phyloP scores from a whole-genome alignment of 1,139 yeast genomes.

The Pichia kudriavzevii region DNA sequence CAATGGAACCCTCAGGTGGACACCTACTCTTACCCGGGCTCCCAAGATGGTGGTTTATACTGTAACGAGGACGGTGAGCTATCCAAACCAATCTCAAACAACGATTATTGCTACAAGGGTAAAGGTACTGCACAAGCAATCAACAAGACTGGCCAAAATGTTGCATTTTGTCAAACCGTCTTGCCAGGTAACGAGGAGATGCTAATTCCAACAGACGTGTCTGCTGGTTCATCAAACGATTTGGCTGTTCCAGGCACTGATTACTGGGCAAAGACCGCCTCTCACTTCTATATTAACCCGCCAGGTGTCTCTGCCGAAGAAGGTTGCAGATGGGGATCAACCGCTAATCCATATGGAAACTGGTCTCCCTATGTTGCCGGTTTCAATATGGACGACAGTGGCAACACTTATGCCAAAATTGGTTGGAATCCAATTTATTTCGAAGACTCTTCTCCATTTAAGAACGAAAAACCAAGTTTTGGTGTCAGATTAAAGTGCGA shows the following conservation, averaged over 20 bases:
- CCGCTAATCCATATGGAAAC: slow-evolving; percentile 63
- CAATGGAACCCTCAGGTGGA: slow-evolving; percentile 67
- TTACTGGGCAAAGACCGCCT: slow-evolving; percentile 56
- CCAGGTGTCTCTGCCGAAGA: slow-evolving; percentile 75
- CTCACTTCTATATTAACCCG: slow-evolving; percentile 80
- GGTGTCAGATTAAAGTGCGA: slow-evolving; percentile 74
- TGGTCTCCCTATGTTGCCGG: slow-evolving; percentile 95
- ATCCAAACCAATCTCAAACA: slow-evolving; percentile 52
- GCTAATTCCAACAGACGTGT: slow-evolving; percentile 75
- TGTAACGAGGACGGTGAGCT: slow-evolving; percentile 66
- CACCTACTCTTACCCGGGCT: slow-evolving; percentile 55
- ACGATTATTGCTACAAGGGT: slow-evolving; percentile 68
- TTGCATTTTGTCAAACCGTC: slow-evolving; percentile 88
- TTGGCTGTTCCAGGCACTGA: slow-evolving; percentile 81
- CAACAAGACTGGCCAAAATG: slow-evolving; percentile 46
- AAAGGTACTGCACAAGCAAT: slow-evolving; percentile 59
- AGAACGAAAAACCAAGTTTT: slow-evolving; percentile 48
- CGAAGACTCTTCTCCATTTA: slow-evolving; percentile 49
- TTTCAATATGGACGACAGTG: slow-evolving; percentile 62
- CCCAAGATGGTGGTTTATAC: slow-evolving; percentile 74
- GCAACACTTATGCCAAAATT: slow-evolving; percentile 70
- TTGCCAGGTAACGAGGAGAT: slow-evolving; percentile 91
- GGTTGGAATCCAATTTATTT: slow-evolving; percentile 88
- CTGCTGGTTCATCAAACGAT: slow-evolving; percentile 36
- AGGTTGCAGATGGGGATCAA: slow-evolving; percentile 82